Percentiles rank a stretch among this genome's conserved stretches.
phyloP scores from a whole-genome alignment of 2,329 filamentous ascomycete genomes.

The Daldinia eschscholtzii region DNA sequence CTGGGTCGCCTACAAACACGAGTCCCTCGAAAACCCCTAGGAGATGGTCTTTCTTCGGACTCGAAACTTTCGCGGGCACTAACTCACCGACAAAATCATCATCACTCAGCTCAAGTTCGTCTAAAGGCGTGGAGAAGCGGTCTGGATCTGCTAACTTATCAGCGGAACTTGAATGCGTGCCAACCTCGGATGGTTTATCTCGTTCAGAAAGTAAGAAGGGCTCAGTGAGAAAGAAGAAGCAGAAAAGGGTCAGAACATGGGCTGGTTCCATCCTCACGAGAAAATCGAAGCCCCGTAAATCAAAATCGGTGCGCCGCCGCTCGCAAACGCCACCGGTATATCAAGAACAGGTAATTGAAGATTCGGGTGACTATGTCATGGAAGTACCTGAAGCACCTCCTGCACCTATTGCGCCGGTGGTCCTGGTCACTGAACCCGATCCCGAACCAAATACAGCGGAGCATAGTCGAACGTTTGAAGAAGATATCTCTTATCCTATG shows the following conservation, averaged over 20 bases:
- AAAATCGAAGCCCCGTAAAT: conserved; percentile 66
- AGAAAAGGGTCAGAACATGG: conserved; percentile 83
- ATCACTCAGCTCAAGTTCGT: conserved; percentile 62
- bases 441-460: conserved; percentile 57
- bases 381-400: conserved; percentile 50
- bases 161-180: conserved; percentile 55
- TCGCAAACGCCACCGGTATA: conserved; percentile 63
- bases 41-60: conserved; percentile 72
- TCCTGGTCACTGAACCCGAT: conserved; percentile 57
- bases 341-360: conserved; percentile 50
- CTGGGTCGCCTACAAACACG: conserved; percentile 55
- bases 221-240: conserved; percentile 63
- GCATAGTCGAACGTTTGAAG: conserved; percentile 58
- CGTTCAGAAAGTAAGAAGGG: conserved; percentile 50
- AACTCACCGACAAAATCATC: conserved; percentile 62
- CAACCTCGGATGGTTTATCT: conserved; percentile 44
- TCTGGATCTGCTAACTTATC: conserved; percentile 50
- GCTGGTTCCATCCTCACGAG: conserved; percentile 75
- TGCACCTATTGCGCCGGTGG: conserved; percentile 54
- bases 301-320: conserved; percentile 56
- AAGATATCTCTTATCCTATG: conserved; percentile 80
- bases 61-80: conserved; percentile 66
- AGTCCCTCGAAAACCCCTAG: conserved; percentile 67
- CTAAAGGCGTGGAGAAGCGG: conserved; percentile 54
- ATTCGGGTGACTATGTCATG: conserved; percentile 47